Conservation (phyloP, 2,329 filamentous ascomycete species). For the Fusarium protoensiforme region DNA sequence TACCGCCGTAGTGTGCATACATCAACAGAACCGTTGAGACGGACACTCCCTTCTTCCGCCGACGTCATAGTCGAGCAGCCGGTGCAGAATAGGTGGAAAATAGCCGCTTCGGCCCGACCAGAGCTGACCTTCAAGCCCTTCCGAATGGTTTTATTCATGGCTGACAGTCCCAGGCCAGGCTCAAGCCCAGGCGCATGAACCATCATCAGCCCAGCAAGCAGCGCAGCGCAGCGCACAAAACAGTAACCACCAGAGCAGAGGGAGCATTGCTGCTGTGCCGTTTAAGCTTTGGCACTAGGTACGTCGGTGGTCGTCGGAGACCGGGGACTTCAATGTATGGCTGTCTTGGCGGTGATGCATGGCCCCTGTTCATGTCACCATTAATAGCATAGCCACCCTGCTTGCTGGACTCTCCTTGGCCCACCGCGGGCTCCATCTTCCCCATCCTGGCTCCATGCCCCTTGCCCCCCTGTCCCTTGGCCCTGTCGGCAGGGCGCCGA, state of each 20-base stretch:
- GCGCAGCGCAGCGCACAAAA: neutral
- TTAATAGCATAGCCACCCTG: slow-evolving; percentile 35
- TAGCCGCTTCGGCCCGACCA: neutral
- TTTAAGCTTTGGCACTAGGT: slow-evolving; percentile 40
- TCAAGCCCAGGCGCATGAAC: neutral
- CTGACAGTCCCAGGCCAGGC: neutral
- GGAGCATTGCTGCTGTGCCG: slow-evolving; percentile 16
- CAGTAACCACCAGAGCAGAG: neutral
- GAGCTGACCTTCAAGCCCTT: neutral
- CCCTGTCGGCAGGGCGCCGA: slow-evolving; percentile 27
- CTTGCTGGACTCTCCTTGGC: slow-evolving; percentile 10
- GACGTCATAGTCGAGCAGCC: slow-evolving; percentile 3
- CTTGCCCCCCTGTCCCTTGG: slow-evolving; percentile 6
- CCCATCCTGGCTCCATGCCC: slow-evolving; percentile 12
- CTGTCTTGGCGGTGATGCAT: slow-evolving; percentile 4
- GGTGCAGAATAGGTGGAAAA: neutral
- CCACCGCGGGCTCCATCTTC: slow-evolving; percentile 15
- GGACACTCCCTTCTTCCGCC: neutral
- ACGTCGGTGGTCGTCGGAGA: slow-evolving; percentile 5
- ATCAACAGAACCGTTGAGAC: neutral
- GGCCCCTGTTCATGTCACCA: slow-evolving; percentile 23
- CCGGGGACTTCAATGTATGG: neutral
- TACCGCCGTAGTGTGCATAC: neutral
- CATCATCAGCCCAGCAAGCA: neutral
- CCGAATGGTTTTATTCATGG: neutral